Percentiles rank a stretch among this genome's conserved stretches.
Conservation (phyloP, 2,329 filamentous ascomycete species). For the Penicillium nordicum region DNA sequence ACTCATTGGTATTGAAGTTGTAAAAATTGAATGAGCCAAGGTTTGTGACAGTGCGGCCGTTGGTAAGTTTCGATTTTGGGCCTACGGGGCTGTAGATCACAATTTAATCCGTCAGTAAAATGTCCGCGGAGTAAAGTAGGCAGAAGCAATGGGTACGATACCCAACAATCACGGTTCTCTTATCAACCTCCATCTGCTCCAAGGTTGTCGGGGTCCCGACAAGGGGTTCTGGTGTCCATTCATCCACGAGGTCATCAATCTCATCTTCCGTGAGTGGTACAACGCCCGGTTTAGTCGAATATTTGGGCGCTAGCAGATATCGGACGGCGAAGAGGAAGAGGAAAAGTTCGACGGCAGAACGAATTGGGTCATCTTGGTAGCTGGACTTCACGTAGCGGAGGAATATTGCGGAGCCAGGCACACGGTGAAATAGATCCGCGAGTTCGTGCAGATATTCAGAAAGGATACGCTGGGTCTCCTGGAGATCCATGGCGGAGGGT, state of each 20-base stretch:
- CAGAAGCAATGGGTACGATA: conserved; percentile 43
- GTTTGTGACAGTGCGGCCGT: conserved; percentile 86
- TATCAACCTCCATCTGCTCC: conserved; percentile 80
- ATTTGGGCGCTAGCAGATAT: conserved; percentile 87
- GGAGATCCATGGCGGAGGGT: conserved; percentile 51
- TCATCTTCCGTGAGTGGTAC: conserved; percentile 91
- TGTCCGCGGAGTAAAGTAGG: background rate
- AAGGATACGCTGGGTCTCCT: conserved; percentile 54
- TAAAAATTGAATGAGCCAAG: conserved; percentile 96
- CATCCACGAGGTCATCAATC: conserved; percentile 93
- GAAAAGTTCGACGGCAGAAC: conserved; percentile 88
- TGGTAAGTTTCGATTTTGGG: conserved; percentile 82
- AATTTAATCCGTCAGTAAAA: conserved; percentile 12
- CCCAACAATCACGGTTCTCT: conserved; percentile 83
- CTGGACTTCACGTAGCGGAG: conserved; percentile 94
- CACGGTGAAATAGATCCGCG: conserved; percentile 72
- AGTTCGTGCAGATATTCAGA: conserved; percentile 55
- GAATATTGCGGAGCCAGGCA: conserved; percentile 91
- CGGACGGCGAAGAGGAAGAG: conserved; percentile 93
- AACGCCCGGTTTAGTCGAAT: conserved; percentile 87
- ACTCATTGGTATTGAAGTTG: conserved; percentile 91
- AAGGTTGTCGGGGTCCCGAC: conserved; percentile 69
- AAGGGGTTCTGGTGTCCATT: conserved; percentile 92
- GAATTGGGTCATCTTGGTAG: conserved; percentile 94
- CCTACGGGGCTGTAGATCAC: conserved; percentile 67